Evolutionary conservation across 306 rosid species (phyloP).

Genomic region (Astragalus glycyphyllos): DNA sequence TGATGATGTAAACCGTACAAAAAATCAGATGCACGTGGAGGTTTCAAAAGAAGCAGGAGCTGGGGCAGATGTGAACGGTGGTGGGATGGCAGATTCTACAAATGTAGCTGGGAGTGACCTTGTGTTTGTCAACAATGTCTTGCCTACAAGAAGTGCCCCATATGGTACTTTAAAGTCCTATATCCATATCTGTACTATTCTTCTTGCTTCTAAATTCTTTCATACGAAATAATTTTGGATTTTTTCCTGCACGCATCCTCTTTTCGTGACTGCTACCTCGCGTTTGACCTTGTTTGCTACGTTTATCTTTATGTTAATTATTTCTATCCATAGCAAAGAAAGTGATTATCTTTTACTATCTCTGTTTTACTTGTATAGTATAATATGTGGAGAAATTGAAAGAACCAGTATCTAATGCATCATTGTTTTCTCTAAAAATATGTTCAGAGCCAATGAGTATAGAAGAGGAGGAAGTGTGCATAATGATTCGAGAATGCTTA

Average conservation of each 20-base stretch:
- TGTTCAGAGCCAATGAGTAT: slow-evolving; percentile 49
- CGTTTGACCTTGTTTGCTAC: background rate
- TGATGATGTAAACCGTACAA: slow-evolving; percentile 50
- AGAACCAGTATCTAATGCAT: slow-evolving; percentile 31
- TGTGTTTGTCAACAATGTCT: slow-evolving; percentile 47
- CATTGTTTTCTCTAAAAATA: slow-evolving; percentile 21
- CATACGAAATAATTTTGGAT: slow-evolving; percentile 5
- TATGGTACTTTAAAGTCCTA: slow-evolving; percentile 52
- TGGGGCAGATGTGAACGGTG: slow-evolving; percentile 39
- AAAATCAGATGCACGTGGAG: slow-evolving; percentile 47
- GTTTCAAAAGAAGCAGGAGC: slow-evolving; percentile 49
- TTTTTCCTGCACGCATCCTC: background rate
- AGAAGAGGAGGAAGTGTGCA: slow-evolving; percentile 60
- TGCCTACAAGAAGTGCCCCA: slow-evolving; percentile 42
- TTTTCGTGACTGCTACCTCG: background rate
- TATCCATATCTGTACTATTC: slow-evolving; percentile 13
- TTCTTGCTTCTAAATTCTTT: slow-evolving; percentile 25
- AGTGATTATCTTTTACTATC: background rate
- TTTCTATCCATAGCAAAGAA: background rate
- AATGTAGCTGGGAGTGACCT: slow-evolving; percentile 48
- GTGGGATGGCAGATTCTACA: slow-evolving; percentile 45
- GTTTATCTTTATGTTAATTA: background rate
- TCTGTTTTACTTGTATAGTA: slow-evolving; percentile 3
- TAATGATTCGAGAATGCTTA: slow-evolving; percentile 55
- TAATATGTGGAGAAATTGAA: slow-evolving; percentile 2